Percentiles rank a stretch among this genome's conserved stretches.
phyloP scores from a whole-genome alignment of 805 yeast species.

The Jamesozyma lodderae region DNA sequence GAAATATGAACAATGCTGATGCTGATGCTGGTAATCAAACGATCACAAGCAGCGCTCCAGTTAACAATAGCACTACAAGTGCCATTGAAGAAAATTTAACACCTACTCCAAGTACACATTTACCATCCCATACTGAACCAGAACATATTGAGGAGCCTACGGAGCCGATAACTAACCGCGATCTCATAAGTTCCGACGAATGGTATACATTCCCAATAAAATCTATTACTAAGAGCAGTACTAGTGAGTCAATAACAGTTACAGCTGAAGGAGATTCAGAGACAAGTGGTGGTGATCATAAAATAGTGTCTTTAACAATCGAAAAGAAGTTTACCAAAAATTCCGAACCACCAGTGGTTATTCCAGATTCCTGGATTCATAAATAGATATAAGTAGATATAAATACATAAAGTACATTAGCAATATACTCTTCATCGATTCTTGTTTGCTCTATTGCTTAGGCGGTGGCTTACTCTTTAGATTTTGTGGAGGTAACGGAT shows the following conservation, averaged over 20 bases:
- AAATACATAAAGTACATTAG: too few species aligned
- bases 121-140: not conserved
- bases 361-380: not conserved
- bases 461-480: too few species aligned
- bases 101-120: constrained; percentile 2
- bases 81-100: too few species aligned
- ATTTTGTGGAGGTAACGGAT: too few species aligned
- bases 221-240: not conserved
- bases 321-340: too few species aligned
- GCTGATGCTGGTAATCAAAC: not conserved
- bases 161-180: not conserved
- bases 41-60: constrained; percentile 1
- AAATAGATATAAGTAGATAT: not conserved
- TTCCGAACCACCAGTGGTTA: not conserved
- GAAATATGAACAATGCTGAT: not conserved
- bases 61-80: too few species aligned
- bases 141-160: not conserved
- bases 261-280: not conserved
- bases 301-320: too few species aligned
- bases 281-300: too few species aligned
- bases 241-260: not conserved
- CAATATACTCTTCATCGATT: too few species aligned
- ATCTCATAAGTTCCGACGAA: not conserved
- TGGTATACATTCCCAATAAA: constrained; percentile 2
- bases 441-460: too few species aligned